Conservation (phyloP, 805 yeast genomes). For the Candida caryicola region DNA sequence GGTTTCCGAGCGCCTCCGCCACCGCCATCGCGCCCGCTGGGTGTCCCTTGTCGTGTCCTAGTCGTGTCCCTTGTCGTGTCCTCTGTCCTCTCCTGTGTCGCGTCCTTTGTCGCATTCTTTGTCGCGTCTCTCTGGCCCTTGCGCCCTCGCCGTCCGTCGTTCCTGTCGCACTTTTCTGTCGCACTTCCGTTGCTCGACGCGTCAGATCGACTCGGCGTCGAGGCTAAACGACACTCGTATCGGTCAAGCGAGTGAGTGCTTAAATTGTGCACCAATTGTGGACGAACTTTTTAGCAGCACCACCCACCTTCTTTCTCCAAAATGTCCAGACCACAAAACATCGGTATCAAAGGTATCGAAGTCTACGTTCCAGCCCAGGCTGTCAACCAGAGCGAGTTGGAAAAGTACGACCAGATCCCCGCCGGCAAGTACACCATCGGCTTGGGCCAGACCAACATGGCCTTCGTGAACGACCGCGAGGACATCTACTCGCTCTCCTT, state of each 20-base stretch:
- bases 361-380: conserved; percentile 81
- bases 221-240: not conserved
- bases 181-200: not conserved
- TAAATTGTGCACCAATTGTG: not conserved
- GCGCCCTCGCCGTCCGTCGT: no score
- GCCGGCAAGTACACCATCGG: conserved; percentile 98
- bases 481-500: conserved; percentile 93
- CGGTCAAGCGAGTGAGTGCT: not conserved
- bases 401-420: conserved; percentile 78
- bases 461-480: conserved; percentile 95
- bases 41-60: not conserved
- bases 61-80: not conserved
- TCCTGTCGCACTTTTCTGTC: no score
- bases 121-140: no score
- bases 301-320: not conserved
- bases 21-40: no score
- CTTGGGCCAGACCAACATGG: conserved; percentile 97
- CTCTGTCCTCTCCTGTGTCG: not conserved
- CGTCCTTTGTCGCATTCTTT: not conserved
- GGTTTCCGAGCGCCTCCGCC: no score
- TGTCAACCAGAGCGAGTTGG: conserved; percentile 88
- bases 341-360: conserved; percentile 97
- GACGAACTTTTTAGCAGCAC: not conserved
- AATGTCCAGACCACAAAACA: conserved; percentile 63
- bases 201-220: not conserved